These are phyloP conservation scores for Eucalyptus caleyi DNA, from an alignment of 345 rosid genomes.

Conservation along the genomic window DNA sequence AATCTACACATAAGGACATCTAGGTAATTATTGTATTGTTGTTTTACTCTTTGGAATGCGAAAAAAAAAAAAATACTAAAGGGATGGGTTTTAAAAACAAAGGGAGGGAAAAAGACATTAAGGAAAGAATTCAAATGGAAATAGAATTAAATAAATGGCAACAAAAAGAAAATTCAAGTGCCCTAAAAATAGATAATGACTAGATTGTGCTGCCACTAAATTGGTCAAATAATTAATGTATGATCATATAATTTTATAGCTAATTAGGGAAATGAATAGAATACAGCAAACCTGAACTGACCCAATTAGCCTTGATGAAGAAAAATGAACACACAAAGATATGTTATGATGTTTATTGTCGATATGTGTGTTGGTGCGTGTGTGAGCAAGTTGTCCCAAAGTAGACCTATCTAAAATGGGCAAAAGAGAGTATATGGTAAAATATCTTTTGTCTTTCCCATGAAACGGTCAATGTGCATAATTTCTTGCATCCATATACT, in stretches of 20 bases:
- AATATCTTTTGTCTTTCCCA: background rate
- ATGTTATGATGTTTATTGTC: background rate
- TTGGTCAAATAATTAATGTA: background rate
- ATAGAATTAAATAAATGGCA: too few species aligned
- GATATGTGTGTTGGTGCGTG: background rate
- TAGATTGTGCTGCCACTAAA: too few species aligned
- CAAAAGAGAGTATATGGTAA: background rate
- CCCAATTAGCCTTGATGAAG: background rate
- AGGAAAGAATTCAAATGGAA: too few species aligned
- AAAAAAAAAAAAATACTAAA: too few species aligned
- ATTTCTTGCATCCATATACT: too few species aligned
- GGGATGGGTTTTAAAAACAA: background rate
- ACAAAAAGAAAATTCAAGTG: too few species aligned
- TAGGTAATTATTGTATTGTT: background rate
- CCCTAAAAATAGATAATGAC: background rate
- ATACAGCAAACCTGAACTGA: background rate
- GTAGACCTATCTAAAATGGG: background rate
- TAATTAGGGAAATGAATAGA: background rate
- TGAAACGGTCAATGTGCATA: rapidly evolving
- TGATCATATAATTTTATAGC: background rate
- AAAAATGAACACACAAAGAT: background rate
- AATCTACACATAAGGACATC: background rate
- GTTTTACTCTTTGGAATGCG: background rate
- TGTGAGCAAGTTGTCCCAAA: background rate
- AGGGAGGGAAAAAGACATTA: rapidly evolving